phyloP scores from a whole-genome alignment of 768 basidiomycete species.

The Coprinopsis sp. region DNA sequence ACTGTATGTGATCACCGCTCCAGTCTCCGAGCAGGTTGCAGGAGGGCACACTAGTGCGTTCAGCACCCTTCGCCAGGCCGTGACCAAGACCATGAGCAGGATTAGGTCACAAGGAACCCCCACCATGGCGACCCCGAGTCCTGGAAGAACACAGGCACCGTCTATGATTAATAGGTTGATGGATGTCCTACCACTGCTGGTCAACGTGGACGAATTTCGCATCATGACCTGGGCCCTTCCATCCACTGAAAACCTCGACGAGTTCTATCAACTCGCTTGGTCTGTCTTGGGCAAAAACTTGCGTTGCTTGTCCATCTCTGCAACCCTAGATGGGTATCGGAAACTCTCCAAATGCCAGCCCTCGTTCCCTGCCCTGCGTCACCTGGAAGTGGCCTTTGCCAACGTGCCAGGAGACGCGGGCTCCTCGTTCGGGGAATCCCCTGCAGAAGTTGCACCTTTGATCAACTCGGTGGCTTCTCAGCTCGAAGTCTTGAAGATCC shows the following conservation, averaged over 20 bases:
- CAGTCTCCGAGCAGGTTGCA: too few relatives aligned
- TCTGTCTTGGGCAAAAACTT: slow-evolving; percentile 33
- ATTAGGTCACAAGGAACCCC: too few relatives aligned
- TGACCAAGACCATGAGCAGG: too few relatives aligned
- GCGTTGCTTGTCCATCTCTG: slow-evolving; percentile 30
- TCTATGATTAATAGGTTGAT: slow-evolving; percentile 28
- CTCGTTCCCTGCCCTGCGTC: slow-evolving; percentile 24
- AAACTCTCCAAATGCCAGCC: slow-evolving; percentile 30
- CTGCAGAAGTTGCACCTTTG: slow-evolving; percentile 35
- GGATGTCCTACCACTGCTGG: slow-evolving; percentile 20
- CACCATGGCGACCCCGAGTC: too few relatives aligned
- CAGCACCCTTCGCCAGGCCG: too few relatives aligned
- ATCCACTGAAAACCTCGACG: slow-evolving; percentile 22
- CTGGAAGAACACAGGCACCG: too few relatives aligned
- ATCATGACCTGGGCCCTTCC: slow-evolving; percentile 37
- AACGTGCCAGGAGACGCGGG: too few relatives aligned
- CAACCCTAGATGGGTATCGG: slow-evolving; percentile 32
- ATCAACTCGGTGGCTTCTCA: slow-evolving; percentile 32
- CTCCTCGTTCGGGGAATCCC: too few relatives aligned
- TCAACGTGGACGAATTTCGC: slow-evolving; percentile 23
- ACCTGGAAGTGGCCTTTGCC: slow-evolving; percentile 30
- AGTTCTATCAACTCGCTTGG: slow-evolving; percentile 39
- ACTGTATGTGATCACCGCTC: too few relatives aligned
- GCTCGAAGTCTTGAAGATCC: slow-evolving; percentile 31
- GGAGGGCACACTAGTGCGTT: too few relatives aligned